Evolutionary conservation across 2,329 filamentous ascomycete species (phyloP), one percentile per base, ranked within the genome.

Genomic region (Neodidymelliopsis sp.): DNA sequence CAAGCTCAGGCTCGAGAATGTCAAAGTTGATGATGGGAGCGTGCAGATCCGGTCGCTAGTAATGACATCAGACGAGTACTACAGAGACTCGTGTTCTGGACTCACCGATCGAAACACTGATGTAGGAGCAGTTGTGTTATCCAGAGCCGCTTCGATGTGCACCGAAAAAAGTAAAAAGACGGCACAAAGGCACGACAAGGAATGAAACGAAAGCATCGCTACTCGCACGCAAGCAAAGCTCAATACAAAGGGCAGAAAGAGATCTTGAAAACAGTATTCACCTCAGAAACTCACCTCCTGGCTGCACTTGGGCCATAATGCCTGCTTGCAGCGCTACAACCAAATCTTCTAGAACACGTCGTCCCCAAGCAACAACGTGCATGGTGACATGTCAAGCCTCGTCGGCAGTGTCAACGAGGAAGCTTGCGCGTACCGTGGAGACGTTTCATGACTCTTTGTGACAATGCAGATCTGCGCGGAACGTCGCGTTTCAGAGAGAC

Each of bases 401-500:
- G 18, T 25, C 30, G 35, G 25, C 35, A 40, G 19, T 40, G 30
- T 43, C 47, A 39, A 36, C 6, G 35, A 13, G 23, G 39, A 28
- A 44, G 47, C 47, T 50, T 50, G 47, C 47, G 40, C 34, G 47
- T 50, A 50, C 40, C 47, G 47, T 50, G 40, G 47, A 36, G 40
- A 39, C 40, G 35, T 30, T 40, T 35, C 47, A 45, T 40, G 47
- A 50, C 40, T 44, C 47, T 35, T n/a, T 50, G 35, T 39, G 20
- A 45, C 47, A 44, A 20, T 29, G 29, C 18, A 35, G 47, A 50
- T 44, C 29, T 38, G 29, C 47, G 20, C 28, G 16, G 35, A 34
- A 33, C 28, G 12, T 29, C 16, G 22, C 27, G 47, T 50, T 45
- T 50, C 47, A 50, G 19, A 34, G 11, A 8, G 19, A 27, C n/a